Evolutionary conservation across 768 basidiomycete species (phyloP).

Genomic region (Termitomyces bulborhizus): DNA sequence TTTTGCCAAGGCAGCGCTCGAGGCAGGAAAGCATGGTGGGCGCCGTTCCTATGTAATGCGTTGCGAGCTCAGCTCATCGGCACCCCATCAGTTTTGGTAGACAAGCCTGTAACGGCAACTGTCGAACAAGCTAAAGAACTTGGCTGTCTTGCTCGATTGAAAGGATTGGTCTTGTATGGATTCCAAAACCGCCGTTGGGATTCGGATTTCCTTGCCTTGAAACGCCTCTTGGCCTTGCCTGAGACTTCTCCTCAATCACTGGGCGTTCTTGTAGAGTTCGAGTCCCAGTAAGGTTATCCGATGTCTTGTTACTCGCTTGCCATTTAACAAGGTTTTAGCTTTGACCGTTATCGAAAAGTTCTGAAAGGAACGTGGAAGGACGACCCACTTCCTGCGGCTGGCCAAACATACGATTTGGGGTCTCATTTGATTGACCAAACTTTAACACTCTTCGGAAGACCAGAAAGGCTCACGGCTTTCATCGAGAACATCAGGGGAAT

Average conservation of each 20-base stretch:
- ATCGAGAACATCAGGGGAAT: conserved; percentile 64
- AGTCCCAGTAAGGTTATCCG: conserved; percentile 53
- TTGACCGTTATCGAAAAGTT: conserved; percentile 64
- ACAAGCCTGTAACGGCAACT: conserved; percentile 71
- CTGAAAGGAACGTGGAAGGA: conserved; percentile 82
- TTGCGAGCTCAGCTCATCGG: neutral
- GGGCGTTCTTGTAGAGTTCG: conserved; percentile 63
- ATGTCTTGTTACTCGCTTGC: neutral
- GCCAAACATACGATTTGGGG: conserved; percentile 73
- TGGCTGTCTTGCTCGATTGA: conserved; percentile 48
- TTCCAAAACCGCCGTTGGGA: conserved; percentile 79
- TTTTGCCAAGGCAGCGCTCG: conserved; percentile 57
- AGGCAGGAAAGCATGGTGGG: conserved; percentile 69
- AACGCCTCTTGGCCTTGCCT: conserved; percentile 49
- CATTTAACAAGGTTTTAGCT: conserved; percentile 32
- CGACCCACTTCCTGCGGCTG: conserved; percentile 49
- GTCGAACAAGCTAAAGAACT: conserved; percentile 54
- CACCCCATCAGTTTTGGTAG: conserved; percentile 54
- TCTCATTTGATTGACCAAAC: conserved; percentile 78
- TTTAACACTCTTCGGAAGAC: conserved; percentile 70
- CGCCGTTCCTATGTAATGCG: neutral
- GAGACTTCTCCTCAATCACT: conserved; percentile 44
- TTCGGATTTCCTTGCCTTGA: conserved; percentile 67
- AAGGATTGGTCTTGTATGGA: conserved; percentile 58
- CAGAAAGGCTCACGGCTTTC: conserved; percentile 60